Conservation (phyloP, 768 basidiomycete species). For the Holtermanniella nyarrowii region DNA sequence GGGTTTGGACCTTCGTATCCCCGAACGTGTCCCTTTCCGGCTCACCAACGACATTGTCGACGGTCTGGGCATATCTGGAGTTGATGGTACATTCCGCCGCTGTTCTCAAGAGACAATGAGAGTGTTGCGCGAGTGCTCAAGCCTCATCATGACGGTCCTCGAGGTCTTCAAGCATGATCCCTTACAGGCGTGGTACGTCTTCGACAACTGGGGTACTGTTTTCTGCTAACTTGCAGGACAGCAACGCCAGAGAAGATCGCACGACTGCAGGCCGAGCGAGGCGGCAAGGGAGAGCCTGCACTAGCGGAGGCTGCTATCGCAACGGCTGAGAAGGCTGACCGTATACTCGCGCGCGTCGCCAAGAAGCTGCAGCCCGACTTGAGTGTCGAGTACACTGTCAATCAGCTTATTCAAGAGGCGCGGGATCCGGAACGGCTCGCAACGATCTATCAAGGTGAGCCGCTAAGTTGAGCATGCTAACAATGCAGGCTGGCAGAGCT, state of each 20-base stretch:
- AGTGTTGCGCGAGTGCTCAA: conserved; percentile 73
- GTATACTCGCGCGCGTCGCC: conserved; percentile 67
- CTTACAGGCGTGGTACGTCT: conserved; percentile 68
- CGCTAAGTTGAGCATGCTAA: not conserved
- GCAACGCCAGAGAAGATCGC: conserved; percentile 38
- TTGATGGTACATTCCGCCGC: conserved; percentile 86
- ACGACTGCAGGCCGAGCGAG: conserved; percentile 21
- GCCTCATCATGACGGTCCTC: conserved; percentile 83
- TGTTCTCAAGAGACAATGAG: conserved; percentile 91
- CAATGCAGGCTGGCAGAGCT: conserved; percentile 1
- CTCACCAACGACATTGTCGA: conserved; percentile 90
- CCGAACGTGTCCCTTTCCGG: conserved; percentile 88
- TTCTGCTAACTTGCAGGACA: conserved; percentile 41
- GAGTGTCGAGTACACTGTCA: conserved; percentile 87
- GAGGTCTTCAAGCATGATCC: conserved; percentile 97
- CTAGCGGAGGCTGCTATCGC: conserved; percentile 43
- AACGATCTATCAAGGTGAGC: conserved; percentile 51
- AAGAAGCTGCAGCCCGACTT: conserved; percentile 69
- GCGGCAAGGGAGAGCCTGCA: conserved; percentile 27
- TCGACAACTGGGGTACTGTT: not conserved
- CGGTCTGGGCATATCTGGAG: conserved; percentile 80
- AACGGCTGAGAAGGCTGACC: conserved; percentile 78
- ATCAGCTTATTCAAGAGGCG: conserved; percentile 81
- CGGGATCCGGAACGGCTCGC: conserved; percentile 65
- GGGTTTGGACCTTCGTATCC: conserved; percentile 68